Base-by-base conservation (phyloP, 2,329 filamentous ascomycete genomes). In the Tolypocladium cylindrosporum region DNA sequence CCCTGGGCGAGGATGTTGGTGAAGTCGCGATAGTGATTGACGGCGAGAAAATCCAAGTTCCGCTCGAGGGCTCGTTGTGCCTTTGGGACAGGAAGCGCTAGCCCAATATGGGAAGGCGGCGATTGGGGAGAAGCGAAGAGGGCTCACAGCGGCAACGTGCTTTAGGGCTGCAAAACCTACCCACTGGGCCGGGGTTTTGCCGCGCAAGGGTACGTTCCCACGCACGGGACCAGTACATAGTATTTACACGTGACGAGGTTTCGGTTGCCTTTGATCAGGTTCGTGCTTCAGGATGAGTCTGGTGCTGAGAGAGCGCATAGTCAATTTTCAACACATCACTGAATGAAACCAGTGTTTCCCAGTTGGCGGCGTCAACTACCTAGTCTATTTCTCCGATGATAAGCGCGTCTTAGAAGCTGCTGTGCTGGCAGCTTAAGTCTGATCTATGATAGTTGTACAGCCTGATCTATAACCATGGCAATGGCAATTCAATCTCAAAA, bases 81-180 rank as follows among this genome's bases (percentile, higher is more conserved):
- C 71, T 73, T 69, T 69, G 68, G 63, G 59, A 59, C 55, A 65
- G 65, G 60, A 5, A 9, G 59, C 66, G 64, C 72, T 75, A 75
- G 61, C 73, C 65, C 8, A 24, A 64, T 67, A 6, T 14, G 69
- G 73, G 40, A 69, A 68, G 63, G 66, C 59, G 54, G 55, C 48
- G 27, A 66, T 70, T 61, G 48, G 62, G 60, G 57, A 60, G 67
- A 72, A 71, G 73, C 72, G 71, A 72, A 61, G 62, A 72, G 67
- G 66, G 67, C 66, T 66, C 64, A 58, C 62, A 61, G 63, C 64
- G 59, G 61, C 61, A 61, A 63, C 61, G 58, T 67, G 65, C 64
- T 27, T 75, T 75, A 75, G 73, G 73, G 73, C 66, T 75, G 64
- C 60, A 61, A 75, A 69, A 74, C 73, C 73, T 75, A 75, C 63